Evolutionary conservation across 2,329 filamentous ascomycete genomes (phyloP).

Genomic region (Cadophora malorum): DNA sequence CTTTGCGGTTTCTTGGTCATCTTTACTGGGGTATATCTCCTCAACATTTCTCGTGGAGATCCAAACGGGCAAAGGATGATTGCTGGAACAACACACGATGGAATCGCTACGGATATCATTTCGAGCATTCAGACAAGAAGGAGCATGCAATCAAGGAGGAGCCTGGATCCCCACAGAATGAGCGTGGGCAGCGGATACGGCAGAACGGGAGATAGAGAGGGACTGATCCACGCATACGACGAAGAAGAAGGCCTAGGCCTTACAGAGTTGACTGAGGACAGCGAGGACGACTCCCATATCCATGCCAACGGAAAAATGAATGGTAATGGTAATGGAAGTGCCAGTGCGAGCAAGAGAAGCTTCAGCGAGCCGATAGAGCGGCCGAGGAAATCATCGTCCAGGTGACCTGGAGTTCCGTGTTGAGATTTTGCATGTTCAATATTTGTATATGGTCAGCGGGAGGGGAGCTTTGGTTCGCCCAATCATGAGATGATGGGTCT

Average conservation of each 20-base stretch:
- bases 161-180: conserved; percentile 63
- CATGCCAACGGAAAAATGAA: conserved; percentile 41
- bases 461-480: conserved; percentile 14
- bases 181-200: conserved; percentile 69
- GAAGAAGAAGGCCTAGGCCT: conserved; percentile 84
- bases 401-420: conserved; percentile 33
- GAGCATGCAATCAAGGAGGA: conserved; percentile 90
- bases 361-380: conserved; percentile 39
- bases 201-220: conserved; percentile 71
- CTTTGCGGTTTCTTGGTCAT: conserved; percentile 93
- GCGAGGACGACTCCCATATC: conserved; percentile 61
- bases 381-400: conserved; percentile 36
- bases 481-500: conserved; percentile 23
- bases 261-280: conserved; percentile 79
- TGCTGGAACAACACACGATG: conserved; percentile 69
- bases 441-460: conserved; percentile 37
- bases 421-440: conserved; percentile 31
- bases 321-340: conserved; percentile 46
- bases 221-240: conserved; percentile 88
- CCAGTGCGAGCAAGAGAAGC: conserved; percentile 37
- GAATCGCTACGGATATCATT: conserved; percentile 89
- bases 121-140: conserved; percentile 87
- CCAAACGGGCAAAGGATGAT: conserved; percentile 77
- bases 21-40: conserved; percentile 92
- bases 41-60: conserved; percentile 93